Evolutionary conservation across 768 basidiomycete genomes (phyloP), one percentile per base, ranked within the genome.

Genomic region (Auricularia sp.): DNA sequence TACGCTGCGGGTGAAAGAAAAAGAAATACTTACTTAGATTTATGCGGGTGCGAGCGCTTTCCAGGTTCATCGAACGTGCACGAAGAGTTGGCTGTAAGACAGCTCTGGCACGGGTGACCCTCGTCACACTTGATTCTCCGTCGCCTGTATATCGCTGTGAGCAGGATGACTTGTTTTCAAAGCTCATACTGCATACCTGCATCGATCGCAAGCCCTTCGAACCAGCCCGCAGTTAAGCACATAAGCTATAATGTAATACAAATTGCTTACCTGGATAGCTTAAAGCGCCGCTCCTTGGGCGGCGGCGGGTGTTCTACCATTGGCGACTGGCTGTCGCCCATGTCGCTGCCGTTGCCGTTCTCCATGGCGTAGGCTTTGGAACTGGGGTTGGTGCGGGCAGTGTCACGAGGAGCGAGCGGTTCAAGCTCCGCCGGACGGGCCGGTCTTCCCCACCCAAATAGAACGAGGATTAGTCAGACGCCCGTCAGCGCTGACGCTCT

Each of bases 21-120:
- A 62, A 66, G 54, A 51, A 21, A 61, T 36, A 77, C 88, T 68
- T 71, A 90, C 88, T 91, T 93, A 70, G 91, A 92, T 76, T 91
- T 93, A 75, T 92, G 90, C 42, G 90, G 88, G 71, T 91, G 89
- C 1, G 86, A 87, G 64, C 90, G 79, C 77, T 93, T 93, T 2
- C 90, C 89, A 2, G 89, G 87, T 74, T 92, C 91, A 74, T 92
- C 91, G 70, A 92, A 92, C 0, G 91, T 92, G 68, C 91, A 93
- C 7, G 87, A 77, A 2, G 90, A 90, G 70, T 82, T 88, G 11
- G 90, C 88, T 5, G 87, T 86, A n/a, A 91, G 74, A 73, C 91
- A 93, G 12, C 90, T 89, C 75, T 92, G 89, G 73, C 90, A 93
- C 39, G 91, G 91, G 71, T 91, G 90, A 0, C 91, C 91, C 72